phyloP scores from a whole-genome alignment of 1,284 basidiomycete genomes.

The Ganoderma sinense region DNA sequence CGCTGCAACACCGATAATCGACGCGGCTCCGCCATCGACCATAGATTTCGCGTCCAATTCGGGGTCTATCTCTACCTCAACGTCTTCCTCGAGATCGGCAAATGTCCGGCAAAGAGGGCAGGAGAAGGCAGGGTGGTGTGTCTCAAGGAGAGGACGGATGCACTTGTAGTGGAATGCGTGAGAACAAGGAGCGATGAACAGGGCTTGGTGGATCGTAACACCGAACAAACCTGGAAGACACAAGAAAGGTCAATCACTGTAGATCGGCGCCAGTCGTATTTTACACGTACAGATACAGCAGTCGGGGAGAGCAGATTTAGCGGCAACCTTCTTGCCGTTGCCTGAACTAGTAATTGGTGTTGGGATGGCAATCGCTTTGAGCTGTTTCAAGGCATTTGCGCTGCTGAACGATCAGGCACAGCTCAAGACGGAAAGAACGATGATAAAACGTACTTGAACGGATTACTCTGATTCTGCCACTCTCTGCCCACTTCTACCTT shows the following conservation, averaged over 20 bases:
- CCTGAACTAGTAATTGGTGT: constrained; percentile 21
- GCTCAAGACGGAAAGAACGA: constrained; percentile 15
- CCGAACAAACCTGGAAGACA: constrained; percentile 81
- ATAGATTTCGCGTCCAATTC: constrained; percentile 47
- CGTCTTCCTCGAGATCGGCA: constrained; percentile 95
- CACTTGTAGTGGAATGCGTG: constrained; percentile 99
- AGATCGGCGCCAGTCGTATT: background rate
- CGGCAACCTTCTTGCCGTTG: constrained; percentile 43
- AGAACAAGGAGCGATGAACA: constrained; percentile 97
- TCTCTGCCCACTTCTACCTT: constrained; percentile 90
- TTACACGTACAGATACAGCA: constrained; percentile 88
- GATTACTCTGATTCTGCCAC: constrained; percentile 90
- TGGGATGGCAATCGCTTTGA: constrained; percentile 72
- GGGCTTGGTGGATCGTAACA: constrained; percentile 93
- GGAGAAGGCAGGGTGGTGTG: constrained; percentile 93
- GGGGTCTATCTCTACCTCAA: constrained; percentile 88
- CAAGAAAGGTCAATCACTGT: background rate
- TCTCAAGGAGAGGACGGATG: constrained; percentile 88
- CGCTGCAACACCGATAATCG: constrained; percentile 20
- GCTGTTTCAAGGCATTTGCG: constrained; percentile 82
- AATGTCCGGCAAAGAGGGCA: constrained; percentile 95
- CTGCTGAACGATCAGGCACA: constrained; percentile 43
- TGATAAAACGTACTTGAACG: constrained; percentile 85
- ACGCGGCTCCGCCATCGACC: constrained; percentile 37
- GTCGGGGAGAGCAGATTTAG: constrained; percentile 76